Evolutionary conservation across 2,329 filamentous ascomycete genomes (phyloP).

Genomic region (Tolypocladium inflatum): DNA sequence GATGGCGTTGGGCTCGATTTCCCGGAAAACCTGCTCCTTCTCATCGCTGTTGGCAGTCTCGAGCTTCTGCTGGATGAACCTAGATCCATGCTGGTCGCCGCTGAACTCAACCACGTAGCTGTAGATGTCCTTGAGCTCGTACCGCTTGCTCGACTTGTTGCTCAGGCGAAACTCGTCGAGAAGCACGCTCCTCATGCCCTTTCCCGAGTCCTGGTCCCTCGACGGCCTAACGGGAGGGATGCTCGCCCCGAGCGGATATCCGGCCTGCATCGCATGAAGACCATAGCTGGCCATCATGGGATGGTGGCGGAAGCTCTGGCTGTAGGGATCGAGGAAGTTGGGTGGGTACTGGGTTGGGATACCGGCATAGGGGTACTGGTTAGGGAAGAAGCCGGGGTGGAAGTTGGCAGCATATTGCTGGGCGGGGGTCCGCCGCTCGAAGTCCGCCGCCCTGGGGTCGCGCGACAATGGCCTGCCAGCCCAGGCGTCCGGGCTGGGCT

Average conservation of each 20-base stretch:
- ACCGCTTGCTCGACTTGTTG: conserved; percentile 62
- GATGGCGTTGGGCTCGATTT: conserved; percentile 74
- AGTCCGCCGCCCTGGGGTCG: conserved; percentile 24
- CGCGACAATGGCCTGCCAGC: conserved; percentile 22
- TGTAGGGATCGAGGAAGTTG: conserved; percentile 27
- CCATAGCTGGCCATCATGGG: conserved; percentile 21
- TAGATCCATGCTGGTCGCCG: conserved; percentile 89
- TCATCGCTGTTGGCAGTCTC: conserved; percentile 92
- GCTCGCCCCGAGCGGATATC: conserved; percentile 16
- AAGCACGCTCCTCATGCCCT: conserved; percentile 58
- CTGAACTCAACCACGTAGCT: conserved; percentile 86
- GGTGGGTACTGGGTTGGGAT: conserved; percentile 24
- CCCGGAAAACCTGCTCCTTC: conserved; percentile 81
- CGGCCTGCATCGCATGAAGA: conserved; percentile 22
- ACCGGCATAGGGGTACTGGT: conserved; percentile 16
- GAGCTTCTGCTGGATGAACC: conserved; percentile 90
- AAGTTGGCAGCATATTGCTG: conserved; percentile 22
- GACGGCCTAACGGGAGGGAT: conserved; percentile 24
- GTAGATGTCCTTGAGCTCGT: conserved; percentile 83
- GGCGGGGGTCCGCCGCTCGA: conserved; percentile 25
- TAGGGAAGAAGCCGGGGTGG: conserved; percentile 19
- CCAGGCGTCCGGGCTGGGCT: conserved; percentile 27
- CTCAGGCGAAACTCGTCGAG: conserved; percentile 74
- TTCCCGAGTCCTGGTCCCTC: conserved; percentile 48
- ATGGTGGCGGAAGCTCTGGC: conserved; percentile 25